These are phyloP conservation scores for Aspergillus ostianus DNA, from an alignment of 495 filamentous ascomycete genomes.

Conservation along the genomic window DNA sequence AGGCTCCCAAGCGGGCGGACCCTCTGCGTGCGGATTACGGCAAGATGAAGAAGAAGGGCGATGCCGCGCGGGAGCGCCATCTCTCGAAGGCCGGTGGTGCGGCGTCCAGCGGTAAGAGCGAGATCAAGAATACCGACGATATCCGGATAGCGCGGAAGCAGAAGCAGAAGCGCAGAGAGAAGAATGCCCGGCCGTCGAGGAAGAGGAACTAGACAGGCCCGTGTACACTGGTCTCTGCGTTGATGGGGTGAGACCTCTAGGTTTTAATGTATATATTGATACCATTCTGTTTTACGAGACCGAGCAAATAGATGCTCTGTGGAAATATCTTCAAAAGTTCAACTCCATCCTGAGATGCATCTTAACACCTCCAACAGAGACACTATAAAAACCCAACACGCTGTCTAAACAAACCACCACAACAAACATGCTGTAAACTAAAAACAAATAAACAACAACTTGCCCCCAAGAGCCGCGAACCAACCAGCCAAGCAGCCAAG, in stretches of 20 bases:
- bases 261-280: slow-evolving; percentile 13
- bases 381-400: not conserved
- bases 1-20: slow-evolving; percentile 89
- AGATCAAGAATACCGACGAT: slow-evolving; percentile 78
- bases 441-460: not conserved
- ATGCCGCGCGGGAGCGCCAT: slow-evolving; percentile 74
- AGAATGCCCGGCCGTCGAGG: slow-evolving; percentile 83
- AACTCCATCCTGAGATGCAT: not conserved
- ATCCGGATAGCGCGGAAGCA: slow-evolving; percentile 77
- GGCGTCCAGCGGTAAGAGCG: slow-evolving; percentile 71
- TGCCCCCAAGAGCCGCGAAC: not conserved
- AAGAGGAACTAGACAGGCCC: slow-evolving; percentile 38
- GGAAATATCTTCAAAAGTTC: not conserved
- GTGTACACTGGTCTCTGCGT: not conserved
- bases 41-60: slow-evolving; percentile 83
- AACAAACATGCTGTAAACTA: not conserved
- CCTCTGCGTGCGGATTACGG: slow-evolving; percentile 86
- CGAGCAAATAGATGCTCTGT: not conserved
- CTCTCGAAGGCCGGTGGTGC: slow-evolving; percentile 30
- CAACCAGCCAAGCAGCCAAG: not conserved
- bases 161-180: slow-evolving; percentile 73
- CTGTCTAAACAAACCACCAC: not conserved
- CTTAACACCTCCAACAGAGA: not conserved
- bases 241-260: slow-evolving; percentile 4
- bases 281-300: slow-evolving; percentile 3